Percentiles rank a stretch among this genome's conserved stretches.
phyloP scores from a whole-genome alignment of 805 yeast species.

The Starmerella bacillaris region DNA sequence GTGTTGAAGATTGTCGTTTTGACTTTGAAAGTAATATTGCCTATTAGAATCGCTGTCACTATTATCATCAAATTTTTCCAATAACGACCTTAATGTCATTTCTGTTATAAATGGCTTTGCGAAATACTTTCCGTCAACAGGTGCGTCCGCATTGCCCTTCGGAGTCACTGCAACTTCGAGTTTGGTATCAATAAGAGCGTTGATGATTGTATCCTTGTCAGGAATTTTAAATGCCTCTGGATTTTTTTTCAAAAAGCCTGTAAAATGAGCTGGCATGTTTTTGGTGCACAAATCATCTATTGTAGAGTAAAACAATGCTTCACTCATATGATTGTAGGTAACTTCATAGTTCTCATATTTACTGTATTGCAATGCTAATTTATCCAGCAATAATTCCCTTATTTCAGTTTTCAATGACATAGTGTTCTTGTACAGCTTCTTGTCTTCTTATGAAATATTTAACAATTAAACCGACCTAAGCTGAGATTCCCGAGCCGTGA shows the following conservation, averaged over 20 bases:
- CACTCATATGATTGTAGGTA: not conserved
- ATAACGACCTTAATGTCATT: constrained; percentile 17
- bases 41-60: constrained; percentile 1
- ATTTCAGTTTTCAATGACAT: not conserved
- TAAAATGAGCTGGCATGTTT: constrained; percentile 11
- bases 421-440: too few relatives aligned
- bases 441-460: too few relatives aligned
- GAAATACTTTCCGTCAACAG: constrained; percentile 18
- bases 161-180: constrained; percentile 22
- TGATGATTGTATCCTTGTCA: constrained; percentile 2
- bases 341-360: constrained; percentile 3
- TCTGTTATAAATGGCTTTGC: constrained; percentile 20
- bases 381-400: constrained; percentile 8
- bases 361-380: constrained; percentile 9
- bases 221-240: not conserved
- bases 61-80: constrained; percentile 11
- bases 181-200: not conserved
- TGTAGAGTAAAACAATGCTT: not conserved
- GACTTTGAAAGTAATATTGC: constrained; percentile 25
- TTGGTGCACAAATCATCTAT: constrained; percentile 8
- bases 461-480: too few relatives aligned
- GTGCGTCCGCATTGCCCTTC: constrained; percentile 26
- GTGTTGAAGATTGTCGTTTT: constrained; percentile 22
- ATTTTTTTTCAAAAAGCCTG: not conserved
- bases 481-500: too few relatives aligned